These are phyloP conservation scores for Kentomonas sorsogonicus DNA, from an alignment of 208 protist species.

Conservation along the genomic window DNA sequence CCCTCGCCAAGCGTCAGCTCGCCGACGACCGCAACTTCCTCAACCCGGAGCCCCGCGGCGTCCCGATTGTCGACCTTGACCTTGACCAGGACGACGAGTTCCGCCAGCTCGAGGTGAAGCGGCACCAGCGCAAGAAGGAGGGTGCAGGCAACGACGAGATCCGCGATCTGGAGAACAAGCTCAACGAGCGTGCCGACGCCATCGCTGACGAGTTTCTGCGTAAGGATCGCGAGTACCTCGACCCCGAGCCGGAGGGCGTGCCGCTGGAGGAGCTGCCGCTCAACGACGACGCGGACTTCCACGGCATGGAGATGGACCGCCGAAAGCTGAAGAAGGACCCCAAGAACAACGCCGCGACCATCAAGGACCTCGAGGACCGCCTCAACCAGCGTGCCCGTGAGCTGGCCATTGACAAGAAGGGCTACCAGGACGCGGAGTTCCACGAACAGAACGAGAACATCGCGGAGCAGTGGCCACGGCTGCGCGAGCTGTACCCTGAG, in stretches of 20 bases:
- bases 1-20: constrained; percentile 43
- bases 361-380: constrained; percentile 38
- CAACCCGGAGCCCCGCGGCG: constrained; percentile 62
- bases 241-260: constrained; percentile 61
- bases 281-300: constrained; percentile 62
- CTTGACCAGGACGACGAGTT: constrained; percentile 60
- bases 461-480: constrained; percentile 67
- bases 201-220: constrained; percentile 57
- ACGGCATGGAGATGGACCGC: constrained; percentile 50
- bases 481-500: constrained; percentile 75
- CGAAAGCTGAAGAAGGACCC: constrained; percentile 38
- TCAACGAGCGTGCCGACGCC: constrained; percentile 54
- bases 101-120: constrained; percentile 38
- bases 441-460: constrained; percentile 61
- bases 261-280: constrained; percentile 54
- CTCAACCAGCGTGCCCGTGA: constrained; percentile 44
- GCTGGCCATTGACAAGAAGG: constrained; percentile 56
- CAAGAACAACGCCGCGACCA: constrained; percentile 28
- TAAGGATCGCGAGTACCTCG: constrained; percentile 72
- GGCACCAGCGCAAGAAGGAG: constrained; percentile 50
- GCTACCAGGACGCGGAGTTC: constrained; percentile 74
- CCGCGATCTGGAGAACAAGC: constrained; percentile 37
- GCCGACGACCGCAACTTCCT: constrained; percentile 53
- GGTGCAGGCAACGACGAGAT: constrained; percentile 18
- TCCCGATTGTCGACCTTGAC: constrained; percentile 51